Evolutionary conservation across 371 early-diverging fungal species (phyloP), one percentile per base, ranked within the genome.

Genomic region (Haplosporangium sp.): DNA sequence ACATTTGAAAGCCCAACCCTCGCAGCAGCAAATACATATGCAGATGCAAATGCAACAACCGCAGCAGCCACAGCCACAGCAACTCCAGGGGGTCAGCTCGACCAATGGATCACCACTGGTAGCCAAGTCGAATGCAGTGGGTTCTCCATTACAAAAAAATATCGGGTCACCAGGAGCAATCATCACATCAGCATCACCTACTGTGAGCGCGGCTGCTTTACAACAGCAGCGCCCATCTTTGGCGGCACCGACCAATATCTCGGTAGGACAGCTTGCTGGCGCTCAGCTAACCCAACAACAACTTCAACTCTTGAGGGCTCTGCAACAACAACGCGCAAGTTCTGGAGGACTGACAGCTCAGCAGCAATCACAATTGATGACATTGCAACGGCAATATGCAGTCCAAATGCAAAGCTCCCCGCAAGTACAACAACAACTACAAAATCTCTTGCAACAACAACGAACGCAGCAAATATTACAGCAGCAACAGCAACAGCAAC

Each of bases 361-460:
- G 27, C 85, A 86, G 48, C 83, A 83, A 34, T 82, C 83, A 37
- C 86, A 86, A 38, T 48, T 68, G n/a, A 34, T 62, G 52, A 27
- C 27, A 27, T 27, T 27, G 27, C 27, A 27, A 27, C 27, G 27
- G 27, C 27, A 27, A 27, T 27, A 27, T 27, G 27, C 27, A 27
- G 27, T 27, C 27, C 27, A 27, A 27, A 27, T 27, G 27, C 27
- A 27, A 27, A 27, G 27, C 27, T 27, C 27, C 27, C 27, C 27
- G 27, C 27, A 27, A 27, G 27, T 27, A 27, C 27, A 27, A 27
- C 27, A 27, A 27, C 67, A 66, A 39, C 52, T 69, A 27, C 50
- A 53, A 45, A 47, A 40, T 10, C 37, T 35, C 8, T 69, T 63
- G 20, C 82, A 58, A 38, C 66, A 74, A 42, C 74, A 78, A 71